Evolutionary conservation across 345 rosid species (phyloP).

Genomic region (Reutealis trisperma): DNA sequence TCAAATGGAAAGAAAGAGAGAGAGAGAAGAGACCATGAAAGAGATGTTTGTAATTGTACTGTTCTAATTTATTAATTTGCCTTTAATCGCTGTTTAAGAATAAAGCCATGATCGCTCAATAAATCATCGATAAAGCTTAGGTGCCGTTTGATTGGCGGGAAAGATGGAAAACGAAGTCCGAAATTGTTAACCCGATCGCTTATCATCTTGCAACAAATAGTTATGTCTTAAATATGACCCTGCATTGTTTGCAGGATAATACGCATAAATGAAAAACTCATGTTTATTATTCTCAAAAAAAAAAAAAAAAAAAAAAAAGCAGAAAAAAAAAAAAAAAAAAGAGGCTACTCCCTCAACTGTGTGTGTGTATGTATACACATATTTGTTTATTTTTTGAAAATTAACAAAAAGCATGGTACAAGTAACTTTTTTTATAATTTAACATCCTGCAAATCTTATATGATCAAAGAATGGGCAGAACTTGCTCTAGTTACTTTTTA

Average conservation of each 20-base stretch:
- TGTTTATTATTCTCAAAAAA: too few relatives aligned
- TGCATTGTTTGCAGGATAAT: neutral
- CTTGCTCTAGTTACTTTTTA: neutral
- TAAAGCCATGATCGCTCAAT: neutral
- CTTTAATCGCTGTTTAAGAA: neutral
- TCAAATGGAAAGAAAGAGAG: too few relatives aligned
- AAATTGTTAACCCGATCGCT: neutral
- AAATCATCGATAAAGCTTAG: neutral
- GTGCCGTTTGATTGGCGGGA: neutral
- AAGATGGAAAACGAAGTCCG: neutral
- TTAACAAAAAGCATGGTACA: neutral
- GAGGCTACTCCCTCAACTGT: neutral
- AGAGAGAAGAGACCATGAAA: neutral
- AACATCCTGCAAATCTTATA: neutral
- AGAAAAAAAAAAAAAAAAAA: too few relatives aligned
- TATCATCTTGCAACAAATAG: neutral
- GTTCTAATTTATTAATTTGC: neutral
- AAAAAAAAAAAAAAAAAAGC: too few relatives aligned
- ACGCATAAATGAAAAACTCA: neutral
- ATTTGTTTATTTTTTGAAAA: neutral
- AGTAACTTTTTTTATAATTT: conserved; percentile 1
- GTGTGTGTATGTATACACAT: neutral
- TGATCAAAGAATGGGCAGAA: neutral
- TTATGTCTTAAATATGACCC: neutral
- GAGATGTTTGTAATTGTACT: neutral